Evolutionary conservation across 768 basidiomycete genomes (phyloP).

Genomic region (Tulasnella sp.): DNA sequence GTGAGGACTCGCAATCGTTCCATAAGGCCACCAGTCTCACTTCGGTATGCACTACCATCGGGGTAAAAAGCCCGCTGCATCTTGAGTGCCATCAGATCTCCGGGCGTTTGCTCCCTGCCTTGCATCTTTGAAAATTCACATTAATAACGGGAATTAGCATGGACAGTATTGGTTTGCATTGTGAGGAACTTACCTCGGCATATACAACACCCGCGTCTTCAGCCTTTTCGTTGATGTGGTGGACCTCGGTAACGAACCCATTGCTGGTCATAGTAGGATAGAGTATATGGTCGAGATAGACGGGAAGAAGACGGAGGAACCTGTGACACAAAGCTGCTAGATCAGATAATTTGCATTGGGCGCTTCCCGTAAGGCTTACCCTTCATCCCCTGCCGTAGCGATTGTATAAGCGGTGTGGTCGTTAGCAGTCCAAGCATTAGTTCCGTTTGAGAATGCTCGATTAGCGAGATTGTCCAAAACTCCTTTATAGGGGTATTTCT

Average conservation of each 20-base stretch:
- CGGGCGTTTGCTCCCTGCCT: constrained; percentile 86
- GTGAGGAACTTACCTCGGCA: constrained; percentile 28
- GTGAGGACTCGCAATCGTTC: constrained; percentile 76
- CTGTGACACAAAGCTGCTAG: background rate
- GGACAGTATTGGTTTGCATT: constrained; percentile 17
- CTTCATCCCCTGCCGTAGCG: constrained; percentile 89
- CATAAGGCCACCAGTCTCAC: constrained; percentile 96
- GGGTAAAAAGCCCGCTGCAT: constrained; percentile 77
- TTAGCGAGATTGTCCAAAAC: constrained; percentile 93
- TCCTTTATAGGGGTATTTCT: constrained; percentile 93
- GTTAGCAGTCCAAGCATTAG: constrained; percentile 79
- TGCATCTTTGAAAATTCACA: constrained; percentile 69
- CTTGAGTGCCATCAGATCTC: constrained; percentile 85
- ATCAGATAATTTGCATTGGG: background rate
- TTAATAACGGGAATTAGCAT: background rate
- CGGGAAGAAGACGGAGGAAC: constrained; percentile 72
- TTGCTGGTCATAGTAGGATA: constrained; percentile 90
- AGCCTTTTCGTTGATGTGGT: constrained; percentile 85
- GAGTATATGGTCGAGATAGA: constrained; percentile 93
- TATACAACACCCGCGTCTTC: constrained; percentile 95
- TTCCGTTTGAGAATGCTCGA: constrained; percentile 82
- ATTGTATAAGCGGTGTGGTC: constrained; percentile 95
- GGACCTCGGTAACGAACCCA: constrained; percentile 50
- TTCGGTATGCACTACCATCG: constrained; percentile 76
- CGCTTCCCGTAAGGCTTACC: constrained; percentile 29